Evolutionary conservation across 2,329 filamentous ascomycete genomes (phyloP).

Genomic region (Pestalotiopsis sp.): DNA sequence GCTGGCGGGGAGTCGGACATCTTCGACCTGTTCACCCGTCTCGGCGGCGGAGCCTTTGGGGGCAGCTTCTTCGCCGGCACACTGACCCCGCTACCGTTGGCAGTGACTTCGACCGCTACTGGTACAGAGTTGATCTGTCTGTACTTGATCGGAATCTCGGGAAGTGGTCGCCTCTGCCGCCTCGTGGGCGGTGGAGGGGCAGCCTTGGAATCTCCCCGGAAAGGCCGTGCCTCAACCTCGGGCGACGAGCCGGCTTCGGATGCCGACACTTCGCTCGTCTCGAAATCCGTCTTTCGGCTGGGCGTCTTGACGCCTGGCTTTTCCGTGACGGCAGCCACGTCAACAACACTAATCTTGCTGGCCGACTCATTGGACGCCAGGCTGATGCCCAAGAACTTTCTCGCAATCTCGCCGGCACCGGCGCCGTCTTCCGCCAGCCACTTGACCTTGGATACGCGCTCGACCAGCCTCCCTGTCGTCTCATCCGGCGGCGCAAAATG

Average conservation of each 20-base stretch:
- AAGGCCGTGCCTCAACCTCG: background rate
- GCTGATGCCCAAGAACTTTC: slow-evolving; percentile 70
- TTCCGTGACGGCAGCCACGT: slow-evolving; percentile 79
- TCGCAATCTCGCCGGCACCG: slow-evolving; percentile 44
- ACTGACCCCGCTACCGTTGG: slow-evolving; percentile 23
- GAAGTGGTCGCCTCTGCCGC: slow-evolving; percentile 49
- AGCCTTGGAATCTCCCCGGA: slow-evolving; percentile 18
- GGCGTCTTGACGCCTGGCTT: slow-evolving; percentile 83
- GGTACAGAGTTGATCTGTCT: slow-evolving; percentile 51
- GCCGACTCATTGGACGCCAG: slow-evolving; percentile 65
- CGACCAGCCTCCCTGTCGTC: slow-evolving; percentile 76
- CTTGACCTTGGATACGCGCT: slow-evolving; percentile 71
- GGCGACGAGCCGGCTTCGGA: slow-evolving; percentile 1
- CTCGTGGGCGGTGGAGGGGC: slow-evolving; percentile 15
- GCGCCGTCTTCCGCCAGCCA: slow-evolving; percentile 60
- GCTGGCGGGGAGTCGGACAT: slow-evolving; percentile 23
- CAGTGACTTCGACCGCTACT: slow-evolving; percentile 17
- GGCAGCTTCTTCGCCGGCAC: slow-evolving; percentile 39
- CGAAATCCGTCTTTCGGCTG: slow-evolving; percentile 55
- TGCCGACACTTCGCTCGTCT: background rate
- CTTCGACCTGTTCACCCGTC: slow-evolving; percentile 45
- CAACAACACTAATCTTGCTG: slow-evolving; percentile 74
- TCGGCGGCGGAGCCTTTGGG: slow-evolving; percentile 48
- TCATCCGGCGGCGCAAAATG: slow-evolving; percentile 83
- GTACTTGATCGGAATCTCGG: slow-evolving; percentile 56